Evolutionary conservation across 192 early-diverging fungal genomes (phyloP).

Genomic region (Chytriomyces hyalinus): DNA sequence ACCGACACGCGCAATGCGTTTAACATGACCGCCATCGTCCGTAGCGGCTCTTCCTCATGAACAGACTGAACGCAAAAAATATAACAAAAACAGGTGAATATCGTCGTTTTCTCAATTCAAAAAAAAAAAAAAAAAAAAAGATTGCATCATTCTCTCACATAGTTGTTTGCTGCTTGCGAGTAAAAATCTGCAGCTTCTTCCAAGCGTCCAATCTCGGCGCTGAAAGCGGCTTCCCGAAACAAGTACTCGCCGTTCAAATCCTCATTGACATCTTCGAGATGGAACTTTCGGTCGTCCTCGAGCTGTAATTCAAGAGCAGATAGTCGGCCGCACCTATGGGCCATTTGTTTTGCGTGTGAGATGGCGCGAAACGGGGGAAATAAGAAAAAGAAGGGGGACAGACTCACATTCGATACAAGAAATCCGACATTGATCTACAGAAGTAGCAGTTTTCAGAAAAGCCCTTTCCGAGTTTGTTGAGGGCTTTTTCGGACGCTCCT

Average conservation of each 20-base stretch:
- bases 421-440: background rate
- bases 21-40: constrained; percentile 15
- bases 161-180: background rate
- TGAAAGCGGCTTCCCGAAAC: constrained; percentile 25
- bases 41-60: constrained; percentile 2
- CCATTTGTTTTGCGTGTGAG: background rate
- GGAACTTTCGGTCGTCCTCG: constrained; percentile 19
- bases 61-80: background rate
- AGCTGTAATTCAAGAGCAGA: background rate
- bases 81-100: background rate
- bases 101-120: background rate
- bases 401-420: constrained; percentile 8
- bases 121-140: background rate
- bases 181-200: constrained; percentile 5
- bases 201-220: constrained; percentile 1
- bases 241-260: constrained; percentile 20
- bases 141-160: constrained; percentile 1
- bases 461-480: constrained; percentile 8
- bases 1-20: constrained; percentile 13
- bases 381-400: background rate
- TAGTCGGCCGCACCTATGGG: background rate
- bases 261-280: constrained; percentile 9
- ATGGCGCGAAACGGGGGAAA: no score
- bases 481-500: constrained; percentile 2
- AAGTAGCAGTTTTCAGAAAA: constrained; percentile 21